A percentile compares a stretch with the other conserved stretches of the same genome.
These are phyloP conservation scores for Pelargonium myrrhifolium DNA, from an alignment of 441 rosid genomes.

Conservation along the genomic window DNA sequence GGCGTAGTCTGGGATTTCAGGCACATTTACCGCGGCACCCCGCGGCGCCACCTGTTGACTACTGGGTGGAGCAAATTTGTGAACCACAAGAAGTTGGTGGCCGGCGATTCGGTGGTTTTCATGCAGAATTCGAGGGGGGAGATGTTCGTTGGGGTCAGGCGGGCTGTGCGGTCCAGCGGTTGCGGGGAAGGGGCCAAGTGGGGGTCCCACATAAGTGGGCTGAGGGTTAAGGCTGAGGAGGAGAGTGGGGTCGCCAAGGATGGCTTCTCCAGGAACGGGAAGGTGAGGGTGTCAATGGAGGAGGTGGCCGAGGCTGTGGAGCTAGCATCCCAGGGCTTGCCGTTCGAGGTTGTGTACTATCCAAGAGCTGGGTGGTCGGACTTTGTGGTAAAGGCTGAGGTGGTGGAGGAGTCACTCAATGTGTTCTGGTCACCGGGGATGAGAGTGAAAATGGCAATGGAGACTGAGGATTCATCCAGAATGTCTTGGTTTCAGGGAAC, in stretches of 20 bases:
- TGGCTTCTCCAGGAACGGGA: conserved; percentile 32
- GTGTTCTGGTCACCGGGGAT: conserved; percentile 82
- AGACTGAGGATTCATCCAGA: conserved; percentile 84
- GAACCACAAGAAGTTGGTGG: conserved; percentile 90
- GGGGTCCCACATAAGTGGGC: conserved; percentile 43
- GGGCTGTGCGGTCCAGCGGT: conserved; percentile 32
- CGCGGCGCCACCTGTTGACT: conserved; percentile 87
- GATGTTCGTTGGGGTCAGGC: conserved; percentile 77
- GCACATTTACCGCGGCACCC: conserved; percentile 94
- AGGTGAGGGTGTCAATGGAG: conserved; percentile 39
- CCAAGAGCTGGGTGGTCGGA: conserved; percentile 81
- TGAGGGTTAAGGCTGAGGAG: conserved; percentile 35
- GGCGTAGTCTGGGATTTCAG: conserved; percentile 88
- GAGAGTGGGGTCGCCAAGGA: conserved; percentile 12
- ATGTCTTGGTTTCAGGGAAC: conserved; percentile 98
- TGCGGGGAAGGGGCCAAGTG: conserved; percentile 32
- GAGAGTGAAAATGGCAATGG: conserved; percentile 97
- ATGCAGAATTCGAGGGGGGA: conserved; percentile 70
- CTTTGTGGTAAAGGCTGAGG: conserved; percentile 64
- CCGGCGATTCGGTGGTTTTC: conserved; percentile 92
- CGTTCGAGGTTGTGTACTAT: conserved; percentile 78
- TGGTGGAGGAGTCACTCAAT: conserved; percentile 60
- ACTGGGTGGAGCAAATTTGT: conserved; percentile 99
- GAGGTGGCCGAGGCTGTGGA: conserved; percentile 66
- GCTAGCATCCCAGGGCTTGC: conserved; percentile 58